A percentile compares a stretch with the other conserved stretches of the same genome.
These are phyloP conservation scores for Coriolopsis trogii DNA, from an alignment of 1,284 basidiomycete genomes.

Conservation along the genomic window DNA sequence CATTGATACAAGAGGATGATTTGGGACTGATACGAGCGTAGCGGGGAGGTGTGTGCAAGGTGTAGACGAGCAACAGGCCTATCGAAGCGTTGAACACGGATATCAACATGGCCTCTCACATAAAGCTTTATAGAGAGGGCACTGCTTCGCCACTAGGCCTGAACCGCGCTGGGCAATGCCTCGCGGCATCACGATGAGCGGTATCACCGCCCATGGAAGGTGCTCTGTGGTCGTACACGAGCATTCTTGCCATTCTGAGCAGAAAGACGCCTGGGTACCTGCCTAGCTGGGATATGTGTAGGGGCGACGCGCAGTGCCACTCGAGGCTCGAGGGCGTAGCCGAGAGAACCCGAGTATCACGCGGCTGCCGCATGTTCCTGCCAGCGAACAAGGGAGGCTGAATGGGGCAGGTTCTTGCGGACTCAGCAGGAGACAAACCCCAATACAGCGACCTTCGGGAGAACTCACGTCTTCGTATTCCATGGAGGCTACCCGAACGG, in stretches of 20 bases:
- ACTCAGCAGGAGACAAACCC: background rate
- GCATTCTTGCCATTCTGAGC: background rate
- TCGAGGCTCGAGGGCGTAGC: background rate
- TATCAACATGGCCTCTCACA: too few species aligned
- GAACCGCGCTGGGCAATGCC: background rate
- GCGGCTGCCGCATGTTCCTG: background rate
- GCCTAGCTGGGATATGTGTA: background rate
- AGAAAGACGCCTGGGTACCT: background rate
- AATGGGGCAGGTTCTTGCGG: background rate
- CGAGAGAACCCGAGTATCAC: constrained; percentile 6
- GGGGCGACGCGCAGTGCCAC: background rate
- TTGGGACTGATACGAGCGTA: too few species aligned
- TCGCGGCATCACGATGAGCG: background rate
- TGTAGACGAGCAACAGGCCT: too few species aligned
- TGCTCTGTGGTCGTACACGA: too few species aligned
- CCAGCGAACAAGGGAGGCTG: background rate
- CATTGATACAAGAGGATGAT: too few species aligned
- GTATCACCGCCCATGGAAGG: background rate
- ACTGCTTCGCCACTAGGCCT: background rate
- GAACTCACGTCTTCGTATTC: too few species aligned
- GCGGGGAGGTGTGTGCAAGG: too few species aligned
- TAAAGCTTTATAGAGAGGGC: too few species aligned
- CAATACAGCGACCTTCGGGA: background rate
- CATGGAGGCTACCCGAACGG: too few species aligned
- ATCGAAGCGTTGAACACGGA: too few species aligned